Conservation (phyloP, 2,329 filamentous ascomycete species). For the Zasmidium citrigriseum region DNA sequence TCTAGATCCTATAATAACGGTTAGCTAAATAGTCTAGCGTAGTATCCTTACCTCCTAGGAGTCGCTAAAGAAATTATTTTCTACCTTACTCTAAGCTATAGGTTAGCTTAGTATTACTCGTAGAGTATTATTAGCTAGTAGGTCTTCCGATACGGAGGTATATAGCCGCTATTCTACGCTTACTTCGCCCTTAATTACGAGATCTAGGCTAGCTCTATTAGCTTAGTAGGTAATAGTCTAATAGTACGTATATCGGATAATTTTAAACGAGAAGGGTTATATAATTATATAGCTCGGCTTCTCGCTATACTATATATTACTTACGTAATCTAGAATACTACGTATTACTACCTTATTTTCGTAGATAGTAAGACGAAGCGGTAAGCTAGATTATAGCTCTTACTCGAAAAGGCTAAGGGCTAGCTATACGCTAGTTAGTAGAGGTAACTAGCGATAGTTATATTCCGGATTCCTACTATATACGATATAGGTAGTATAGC, state of each 20-base stretch:
- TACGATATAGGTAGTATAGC: slow-evolving; percentile 54
- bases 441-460: slow-evolving; percentile 35
- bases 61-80: slow-evolving; percentile 38
- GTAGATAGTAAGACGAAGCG: slow-evolving; percentile 20
- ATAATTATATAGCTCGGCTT: slow-evolving; percentile 35
- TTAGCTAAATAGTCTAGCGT: background rate
- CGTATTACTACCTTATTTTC: background rate
- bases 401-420: slow-evolving; percentile 25
- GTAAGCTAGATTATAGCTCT: slow-evolving; percentile 20
- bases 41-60: slow-evolving; percentile 47
- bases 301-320: slow-evolving; percentile 28
- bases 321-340: background rate
- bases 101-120: slow-evolving; percentile 27
- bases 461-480: slow-evolving; percentile 59
- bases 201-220: slow-evolving; percentile 37
- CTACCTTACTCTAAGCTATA: slow-evolving; percentile 22
- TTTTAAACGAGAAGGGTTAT: slow-evolving; percentile 37
- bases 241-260: slow-evolving; percentile 31
- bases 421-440: slow-evolving; percentile 31
- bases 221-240: slow-evolving; percentile 47
- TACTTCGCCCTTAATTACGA: slow-evolving; percentile 27
- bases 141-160: slow-evolving; percentile 17
- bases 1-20: slow-evolving; percentile 28
- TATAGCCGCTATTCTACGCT: slow-evolving; percentile 34
- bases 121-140: slow-evolving; percentile 25